Conservation (phyloP, 768 basidiomycete genomes). For the Kwoniella botswanensis region DNA sequence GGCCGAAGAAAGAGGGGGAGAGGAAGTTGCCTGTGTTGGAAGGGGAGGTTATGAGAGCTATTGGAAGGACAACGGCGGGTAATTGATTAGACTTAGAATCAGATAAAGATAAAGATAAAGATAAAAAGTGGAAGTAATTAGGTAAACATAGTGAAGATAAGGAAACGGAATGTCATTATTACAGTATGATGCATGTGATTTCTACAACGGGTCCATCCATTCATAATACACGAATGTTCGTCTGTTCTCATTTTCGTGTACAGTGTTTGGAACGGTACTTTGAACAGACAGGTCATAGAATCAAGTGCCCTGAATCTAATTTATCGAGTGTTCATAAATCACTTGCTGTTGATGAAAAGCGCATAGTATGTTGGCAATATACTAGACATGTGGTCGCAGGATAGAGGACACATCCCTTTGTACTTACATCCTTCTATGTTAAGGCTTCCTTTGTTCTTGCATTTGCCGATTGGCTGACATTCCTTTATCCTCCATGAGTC, state of each 20-base stretch:
- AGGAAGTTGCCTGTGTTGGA: conserved; percentile 52
- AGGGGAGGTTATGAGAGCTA: conserved; percentile 52
- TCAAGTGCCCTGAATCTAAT: too few species aligned
- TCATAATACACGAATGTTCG: too few species aligned
- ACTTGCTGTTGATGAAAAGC: too few species aligned
- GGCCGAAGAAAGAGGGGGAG: conserved; percentile 60
- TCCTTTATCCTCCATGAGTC: background rate
- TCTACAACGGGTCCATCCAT: too few species aligned
- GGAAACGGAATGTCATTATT: too few species aligned
- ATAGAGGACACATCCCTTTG: background rate
- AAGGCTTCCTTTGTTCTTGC: background rate
- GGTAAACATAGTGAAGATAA: background rate
- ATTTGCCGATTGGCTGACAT: background rate
- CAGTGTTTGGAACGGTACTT: too few species aligned
- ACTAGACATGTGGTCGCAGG: background rate
- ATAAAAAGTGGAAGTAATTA: background rate
- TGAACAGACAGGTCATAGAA: too few species aligned
- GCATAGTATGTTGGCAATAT: too few species aligned
- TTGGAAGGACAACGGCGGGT: conserved; percentile 56
- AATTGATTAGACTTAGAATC: background rate
- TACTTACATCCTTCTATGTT: background rate
- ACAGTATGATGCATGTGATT: too few species aligned
- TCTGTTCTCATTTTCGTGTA: too few species aligned
- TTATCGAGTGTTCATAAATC: too few species aligned
- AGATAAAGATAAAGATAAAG: background rate